Evolutionary conservation across 441 rosid species (phyloP), one percentile per base, ranked within the genome.

Genomic region (Erysimum cheiri): DNA sequence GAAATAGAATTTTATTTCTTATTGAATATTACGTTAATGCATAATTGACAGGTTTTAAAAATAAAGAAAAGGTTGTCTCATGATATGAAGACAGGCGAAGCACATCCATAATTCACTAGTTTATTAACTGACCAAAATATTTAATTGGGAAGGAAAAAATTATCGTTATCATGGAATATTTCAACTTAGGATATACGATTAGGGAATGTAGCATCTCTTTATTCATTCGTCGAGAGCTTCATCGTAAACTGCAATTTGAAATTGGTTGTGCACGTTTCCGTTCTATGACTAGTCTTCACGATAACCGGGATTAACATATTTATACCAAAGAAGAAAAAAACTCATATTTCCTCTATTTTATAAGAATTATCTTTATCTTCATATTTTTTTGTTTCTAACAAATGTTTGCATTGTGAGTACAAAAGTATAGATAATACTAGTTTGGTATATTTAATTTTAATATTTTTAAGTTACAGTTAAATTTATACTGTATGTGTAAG

Each of bases 101-200:
- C 78, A 56, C 57, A 63, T 62, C 59, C 59, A 68, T 59, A 46
- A 59, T 49, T 15, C 28, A 22, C 31, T 60, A 53, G 36, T 60
- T 55, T 64, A 50, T 58, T 37, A 73, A 14, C 22, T 5, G 46
- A 15, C 39, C 47, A 48, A 57, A 39, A 14, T 64, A 39, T 28
- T 17, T 12, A 6, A 62, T 41, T 9, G 26, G 19, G 24, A 36
- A 41, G 22, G 26, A 41, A 53, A 43, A 4, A 36, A 37, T 39
- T 22, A n/a, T 52, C 32, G 17, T 52, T 24, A 46, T 29, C 39
- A 8, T 55, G 31, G 78, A 75, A 62, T 37, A 12, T 40, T 75
- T 75, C 71, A 57, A 57, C 55, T 36, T 61, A 40, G 72, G 67
- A 73, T 73, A 73, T 73, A 52, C 77, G 67, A 8, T 73, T 73